phyloP scores from a whole-genome alignment of 306 rosid species.

The Rosa multiflora region DNA sequence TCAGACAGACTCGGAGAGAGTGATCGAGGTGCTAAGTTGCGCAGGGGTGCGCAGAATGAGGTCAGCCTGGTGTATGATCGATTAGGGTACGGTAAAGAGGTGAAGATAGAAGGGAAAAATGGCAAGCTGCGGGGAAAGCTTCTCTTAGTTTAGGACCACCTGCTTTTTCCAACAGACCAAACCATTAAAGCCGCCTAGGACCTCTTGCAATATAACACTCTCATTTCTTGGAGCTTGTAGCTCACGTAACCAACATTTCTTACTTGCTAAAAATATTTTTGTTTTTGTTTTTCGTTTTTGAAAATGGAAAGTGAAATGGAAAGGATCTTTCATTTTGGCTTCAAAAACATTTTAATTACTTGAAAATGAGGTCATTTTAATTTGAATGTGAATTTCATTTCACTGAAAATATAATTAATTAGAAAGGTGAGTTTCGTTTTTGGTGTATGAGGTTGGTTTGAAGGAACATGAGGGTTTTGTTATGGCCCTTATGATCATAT shows the following conservation, averaged over 20 bases:
- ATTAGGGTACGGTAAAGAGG: constrained; percentile 21
- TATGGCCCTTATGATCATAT: background rate
- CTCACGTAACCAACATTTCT: background rate
- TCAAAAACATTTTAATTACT: background rate
- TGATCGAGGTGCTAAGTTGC: constrained; percentile 23
- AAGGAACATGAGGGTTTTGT: background rate
- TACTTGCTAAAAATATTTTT: background rate
- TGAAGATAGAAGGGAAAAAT: constrained; percentile 8
- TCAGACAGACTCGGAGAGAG: background rate
- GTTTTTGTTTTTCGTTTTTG: background rate
- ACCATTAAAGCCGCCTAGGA: constrained; percentile 20
- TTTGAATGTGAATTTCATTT: background rate
- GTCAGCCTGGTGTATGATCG: constrained; percentile 30
- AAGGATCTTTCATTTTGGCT: background rate
- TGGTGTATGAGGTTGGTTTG: background rate
- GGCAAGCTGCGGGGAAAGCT: constrained; percentile 69
- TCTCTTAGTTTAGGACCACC: constrained; percentile 54
- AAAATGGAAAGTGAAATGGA: background rate
- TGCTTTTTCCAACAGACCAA: constrained; percentile 32
- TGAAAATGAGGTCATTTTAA: background rate
- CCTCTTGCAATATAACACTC: constrained; percentile 14
- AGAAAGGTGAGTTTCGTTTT: background rate
- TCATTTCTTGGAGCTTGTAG: constrained; percentile 30
- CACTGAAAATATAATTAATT: background rate
- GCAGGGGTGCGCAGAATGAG: constrained; percentile 39